Evolutionary conservation across 768 basidiomycete species (phyloP).

Genomic region (Chalciporus sphaerocephalus): DNA sequence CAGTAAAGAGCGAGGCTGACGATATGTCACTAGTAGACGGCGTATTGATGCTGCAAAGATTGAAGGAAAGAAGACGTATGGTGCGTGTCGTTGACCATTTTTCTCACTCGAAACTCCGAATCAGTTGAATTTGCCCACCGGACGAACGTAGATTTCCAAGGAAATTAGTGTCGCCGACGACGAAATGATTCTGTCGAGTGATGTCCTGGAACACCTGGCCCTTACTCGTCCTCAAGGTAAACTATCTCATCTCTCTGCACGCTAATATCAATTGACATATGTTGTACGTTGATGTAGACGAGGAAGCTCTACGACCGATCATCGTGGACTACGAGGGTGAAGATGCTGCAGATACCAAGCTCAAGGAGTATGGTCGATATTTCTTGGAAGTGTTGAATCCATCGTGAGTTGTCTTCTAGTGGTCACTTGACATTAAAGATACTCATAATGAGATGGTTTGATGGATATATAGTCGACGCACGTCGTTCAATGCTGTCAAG

Average conservation of each 20-base stretch:
- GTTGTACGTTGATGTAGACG: conserved; percentile 9
- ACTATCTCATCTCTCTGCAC: neutral
- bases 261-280: neutral
- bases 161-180: neutral
- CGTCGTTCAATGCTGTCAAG: conserved; percentile 20
- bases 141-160: conserved; percentile 15
- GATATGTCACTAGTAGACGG: conserved; percentile 10
- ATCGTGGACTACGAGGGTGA: conserved; percentile 20
- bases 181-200: conserved; percentile 20
- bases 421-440: neutral
- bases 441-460: neutral
- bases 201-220: conserved; percentile 24
- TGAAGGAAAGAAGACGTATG: conserved; percentile 18
- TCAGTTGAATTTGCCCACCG: neutral
- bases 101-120: neutral
- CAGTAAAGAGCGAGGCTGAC: neutral
- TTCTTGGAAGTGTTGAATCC: conserved; percentile 18
- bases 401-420: neutral
- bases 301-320: conserved; percentile 6
- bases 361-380: conserved; percentile 12
- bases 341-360: conserved; percentile 14
- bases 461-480: conserved; percentile 1
- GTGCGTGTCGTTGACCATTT: conserved; percentile 11
- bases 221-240: conserved; percentile 19
- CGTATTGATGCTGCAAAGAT: conserved; percentile 7